These are phyloP conservation scores for Heteromeles arbutifolia DNA, from an alignment of 306 rosid genomes.

Conservation along the genomic window DNA sequence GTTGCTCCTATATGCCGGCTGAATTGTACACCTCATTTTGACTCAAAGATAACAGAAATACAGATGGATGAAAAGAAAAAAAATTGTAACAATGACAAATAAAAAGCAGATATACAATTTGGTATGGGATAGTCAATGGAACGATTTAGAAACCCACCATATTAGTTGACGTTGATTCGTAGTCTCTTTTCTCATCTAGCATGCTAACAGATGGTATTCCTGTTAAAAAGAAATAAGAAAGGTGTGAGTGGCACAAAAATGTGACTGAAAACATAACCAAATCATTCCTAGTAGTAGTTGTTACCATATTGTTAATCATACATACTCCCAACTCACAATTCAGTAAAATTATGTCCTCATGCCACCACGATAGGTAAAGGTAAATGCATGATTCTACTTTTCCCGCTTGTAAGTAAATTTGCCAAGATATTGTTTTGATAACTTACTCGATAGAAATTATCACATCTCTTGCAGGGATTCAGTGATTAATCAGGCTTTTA, in stretches of 20 bases:
- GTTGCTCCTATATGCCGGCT: conserved; percentile 25
- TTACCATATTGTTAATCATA: neutral
- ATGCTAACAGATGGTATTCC: conserved; percentile 31
- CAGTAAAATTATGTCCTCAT: neutral
- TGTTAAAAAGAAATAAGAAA: conserved; percentile 15
- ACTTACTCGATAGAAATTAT: conserved; percentile 38
- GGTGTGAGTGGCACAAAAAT: conserved; percentile 5
- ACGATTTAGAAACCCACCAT: conserved; percentile 24
- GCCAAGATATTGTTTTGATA: neutral
- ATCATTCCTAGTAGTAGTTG: neutral
- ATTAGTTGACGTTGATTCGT: conserved; percentile 21
- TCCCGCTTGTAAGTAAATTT: neutral
- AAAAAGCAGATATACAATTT: conserved; percentile 26
- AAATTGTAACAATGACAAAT: conserved; percentile 22
- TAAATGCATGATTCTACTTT: neutral
- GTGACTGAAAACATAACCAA: conserved; percentile 8
- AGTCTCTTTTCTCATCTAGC: conserved; percentile 11
- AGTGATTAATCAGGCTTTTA: conserved; percentile 40
- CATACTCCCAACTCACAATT: neutral
- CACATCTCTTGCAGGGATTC: conserved; percentile 11
- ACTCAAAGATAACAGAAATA: conserved; percentile 28
- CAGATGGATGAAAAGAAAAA: conserved; percentile 20
- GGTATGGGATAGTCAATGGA: conserved; percentile 32
- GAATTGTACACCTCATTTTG: conserved; percentile 43
- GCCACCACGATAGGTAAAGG: neutral